Conservation (phyloP, 805 yeast species). For the Pichia kluyveri region DNA sequence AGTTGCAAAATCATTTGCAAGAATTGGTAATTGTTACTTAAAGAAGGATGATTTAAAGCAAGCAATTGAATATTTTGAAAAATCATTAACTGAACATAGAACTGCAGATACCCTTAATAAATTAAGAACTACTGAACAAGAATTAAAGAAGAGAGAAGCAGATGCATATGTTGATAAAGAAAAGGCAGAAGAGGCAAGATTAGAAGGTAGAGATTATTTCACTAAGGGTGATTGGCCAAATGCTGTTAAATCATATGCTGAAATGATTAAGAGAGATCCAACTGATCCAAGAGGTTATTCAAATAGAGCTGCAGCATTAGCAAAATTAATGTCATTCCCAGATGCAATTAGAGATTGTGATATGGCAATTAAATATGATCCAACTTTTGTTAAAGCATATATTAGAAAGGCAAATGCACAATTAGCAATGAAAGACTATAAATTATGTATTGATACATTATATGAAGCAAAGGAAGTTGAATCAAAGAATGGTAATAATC, state of each 20-base stretch:
- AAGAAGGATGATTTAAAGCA: slow-evolving; percentile 63
- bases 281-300: slow-evolving; percentile 94
- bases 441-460: slow-evolving; percentile 73
- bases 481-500: slow-evolving; percentile 39
- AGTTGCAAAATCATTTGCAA: slow-evolving; percentile 87
- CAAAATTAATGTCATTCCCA: slow-evolving; percentile 94
- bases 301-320: slow-evolving; percentile 94
- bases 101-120: slow-evolving; percentile 87
- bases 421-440: slow-evolving; percentile 81
- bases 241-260: slow-evolving; percentile 90
- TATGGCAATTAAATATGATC: slow-evolving; percentile 79
- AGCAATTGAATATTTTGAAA: slow-evolving; percentile 76
- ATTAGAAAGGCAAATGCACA: slow-evolving; percentile 94
- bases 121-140: slow-evolving; percentile 81
- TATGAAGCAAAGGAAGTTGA: slow-evolving; percentile 73
- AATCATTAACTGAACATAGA: slow-evolving; percentile 93
- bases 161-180: slow-evolving; percentile 78
- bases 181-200: slow-evolving; percentile 91
- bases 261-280: slow-evolving; percentile 96
- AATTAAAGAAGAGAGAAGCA: slow-evolving; percentile 68
- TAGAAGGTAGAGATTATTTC: slow-evolving; percentile 84
- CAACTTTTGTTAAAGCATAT: slow-evolving; percentile 85
- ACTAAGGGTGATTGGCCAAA: slow-evolving; percentile 92
- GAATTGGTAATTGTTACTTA: slow-evolving; percentile 76
- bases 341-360: slow-evolving; percentile 93